These are phyloP conservation scores for Cystofilobasidium macerans DNA, from an alignment of 768 basidiomycete species.

Conservation along the genomic window DNA sequence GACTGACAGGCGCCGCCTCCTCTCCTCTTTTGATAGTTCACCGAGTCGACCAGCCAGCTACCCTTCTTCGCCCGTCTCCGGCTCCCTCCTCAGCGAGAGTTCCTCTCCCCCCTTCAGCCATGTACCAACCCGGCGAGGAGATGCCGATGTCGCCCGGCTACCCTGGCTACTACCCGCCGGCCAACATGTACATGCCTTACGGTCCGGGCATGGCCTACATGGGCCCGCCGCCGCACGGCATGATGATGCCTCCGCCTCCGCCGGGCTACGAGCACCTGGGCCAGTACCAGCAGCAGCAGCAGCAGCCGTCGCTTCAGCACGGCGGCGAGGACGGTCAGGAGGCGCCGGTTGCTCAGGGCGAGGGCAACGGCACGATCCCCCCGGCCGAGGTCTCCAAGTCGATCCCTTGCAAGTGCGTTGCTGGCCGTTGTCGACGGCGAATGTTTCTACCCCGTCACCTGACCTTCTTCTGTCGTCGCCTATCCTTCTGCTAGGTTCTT, in stretches of 20 bases:
- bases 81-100: background rate
- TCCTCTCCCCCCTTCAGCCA: background rate
- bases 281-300: slow-evolving; percentile 3
- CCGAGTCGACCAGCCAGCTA: slow-evolving; percentile 6
- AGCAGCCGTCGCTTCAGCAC: slow-evolving; percentile 17
- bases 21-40: background rate
- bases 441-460: no score
- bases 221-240: slow-evolving; percentile 18
- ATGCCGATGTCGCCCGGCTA: slow-evolving; percentile 6
- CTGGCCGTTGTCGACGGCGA: background rate
- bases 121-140: slow-evolving; percentile 6
- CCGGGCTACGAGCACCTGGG: slow-evolving; percentile 9
- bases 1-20: no score
- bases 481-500: slow-evolving; percentile 33
- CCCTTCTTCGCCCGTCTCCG: background rate
- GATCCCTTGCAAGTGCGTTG: slow-evolving; percentile 34
- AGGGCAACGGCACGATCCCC: slow-evolving; percentile 34
- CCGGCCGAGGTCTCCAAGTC: slow-evolving; percentile 38
- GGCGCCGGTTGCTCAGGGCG: slow-evolving; percentile 10
- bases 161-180: slow-evolving; percentile 13
- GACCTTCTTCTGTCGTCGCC: no score
- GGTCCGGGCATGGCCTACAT: slow-evolving; percentile 17
- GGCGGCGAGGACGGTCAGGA: slow-evolving; percentile 2
- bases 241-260: slow-evolving; percentile 13
- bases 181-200: slow-evolving; percentile 21